Base-by-base conservation (phyloP, 192 early-diverging fungal genomes). In the Backusella westeae region DNA sequence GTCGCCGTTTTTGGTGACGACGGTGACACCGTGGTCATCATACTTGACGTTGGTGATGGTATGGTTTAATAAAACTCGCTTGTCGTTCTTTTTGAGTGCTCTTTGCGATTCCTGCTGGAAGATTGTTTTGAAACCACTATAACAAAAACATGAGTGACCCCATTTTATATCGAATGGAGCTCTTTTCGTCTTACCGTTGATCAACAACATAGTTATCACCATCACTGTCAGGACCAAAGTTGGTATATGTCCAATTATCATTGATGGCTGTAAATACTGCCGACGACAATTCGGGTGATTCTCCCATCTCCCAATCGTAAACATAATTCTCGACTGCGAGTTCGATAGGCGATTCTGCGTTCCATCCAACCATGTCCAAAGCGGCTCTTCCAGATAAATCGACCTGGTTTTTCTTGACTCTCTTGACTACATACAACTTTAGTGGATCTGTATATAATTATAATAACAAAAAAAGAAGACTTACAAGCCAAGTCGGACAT, bases 51-150 rank as follows among this genome's bases (percentile, higher is more conserved):
- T 77, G 19, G 67, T 79, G 2, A 84, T 78, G 4, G 39, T 74
- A 1, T 66, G 82, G 36, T 77, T 78, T 7, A 84, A 46, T 2
- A 67, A 34, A 4, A 84, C 41, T 34, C 82, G 78, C 17, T 52
- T 23, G 41, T 83, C 82, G 17, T 78, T 34, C 26, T 74, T 38
- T 42, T 80, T 77, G n/a, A 83, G 53, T 17, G 72, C 73, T 12
- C 21, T 44, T 10, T 75, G 68, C 1, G 82, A 72, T 72, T 79
- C 82, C 56, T 77, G 52, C 53, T 74, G n/a, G 39, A 80, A 77
- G 72, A 83, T 83, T 12, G 70, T 71, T 41, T 72, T 75, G 67
- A 80, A 83, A 21, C 83, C 83, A 70, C 81, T 81, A 67, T 44
- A 44, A 15, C 14, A 17, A 44, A 17, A 44, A 19, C 14, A 4